phyloP scores from a whole-genome alignment of 2,329 filamentous ascomycete species.

The Magnaporthiopsis poae region DNA sequence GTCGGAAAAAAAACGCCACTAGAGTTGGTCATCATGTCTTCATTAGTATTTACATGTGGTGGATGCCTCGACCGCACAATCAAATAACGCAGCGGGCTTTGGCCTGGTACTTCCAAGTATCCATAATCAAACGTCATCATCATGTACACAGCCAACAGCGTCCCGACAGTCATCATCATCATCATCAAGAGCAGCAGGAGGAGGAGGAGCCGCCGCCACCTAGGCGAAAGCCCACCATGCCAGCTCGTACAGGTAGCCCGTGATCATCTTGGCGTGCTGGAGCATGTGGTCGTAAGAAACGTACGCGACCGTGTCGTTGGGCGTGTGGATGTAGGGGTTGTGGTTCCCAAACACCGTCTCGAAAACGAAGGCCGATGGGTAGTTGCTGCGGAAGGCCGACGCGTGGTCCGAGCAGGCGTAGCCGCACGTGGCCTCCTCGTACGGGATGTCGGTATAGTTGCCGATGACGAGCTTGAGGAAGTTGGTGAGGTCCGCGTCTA shows the following conservation, averaged over 20 bases:
- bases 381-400: slow-evolving; percentile 57
- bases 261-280: slow-evolving; percentile 47
- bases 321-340: slow-evolving; percentile 64
- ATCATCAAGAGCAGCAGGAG: not conserved
- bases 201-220: slow-evolving; percentile 10
- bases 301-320: slow-evolving; percentile 60
- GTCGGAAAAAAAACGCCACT: not conserved
- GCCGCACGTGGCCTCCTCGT: slow-evolving; percentile 39
- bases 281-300: slow-evolving; percentile 58
- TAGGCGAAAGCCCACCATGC: slow-evolving; percentile 26
- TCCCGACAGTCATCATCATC: not conserved
- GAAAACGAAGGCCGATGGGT: slow-evolving; percentile 55
- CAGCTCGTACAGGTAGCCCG: slow-evolving; percentile 38
- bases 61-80: not conserved
- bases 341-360: slow-evolving; percentile 49
- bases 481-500: slow-evolving; percentile 67
- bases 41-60: not conserved
- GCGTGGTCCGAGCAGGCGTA: slow-evolving; percentile 58
- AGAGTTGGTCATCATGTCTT: not conserved
- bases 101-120: not conserved
- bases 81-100: not conserved
- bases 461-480: slow-evolving; percentile 87
- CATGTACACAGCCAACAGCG: not conserved
- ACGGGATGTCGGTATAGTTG: slow-evolving; percentile 68
- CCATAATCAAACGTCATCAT: not conserved